These are phyloP conservation scores for Oryza brachyantha DNA, from an alignment of 176 grass and related monocot genomes.

Conservation along the genomic window DNA sequence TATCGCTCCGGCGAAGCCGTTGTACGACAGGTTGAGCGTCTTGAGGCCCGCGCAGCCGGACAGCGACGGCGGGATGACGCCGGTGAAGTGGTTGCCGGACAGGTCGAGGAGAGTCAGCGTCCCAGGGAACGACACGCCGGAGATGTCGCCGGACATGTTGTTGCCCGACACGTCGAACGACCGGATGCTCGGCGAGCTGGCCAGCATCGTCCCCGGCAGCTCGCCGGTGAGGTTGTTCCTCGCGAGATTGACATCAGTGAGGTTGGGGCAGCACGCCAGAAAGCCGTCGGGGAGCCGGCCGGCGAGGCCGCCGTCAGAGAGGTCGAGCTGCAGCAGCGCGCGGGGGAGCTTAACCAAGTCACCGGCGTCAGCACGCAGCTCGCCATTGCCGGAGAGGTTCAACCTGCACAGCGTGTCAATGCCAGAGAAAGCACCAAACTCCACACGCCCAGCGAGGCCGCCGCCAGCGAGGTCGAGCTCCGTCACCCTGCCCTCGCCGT, in stretches of 20 bases:
- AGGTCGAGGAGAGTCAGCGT: constrained; percentile 64
- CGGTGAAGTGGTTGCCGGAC: constrained; percentile 57
- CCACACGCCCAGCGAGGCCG: constrained; percentile 40
- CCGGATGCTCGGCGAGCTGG: constrained; percentile 36
- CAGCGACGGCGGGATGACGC: constrained; percentile 55
- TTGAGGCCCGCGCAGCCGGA: constrained; percentile 48
- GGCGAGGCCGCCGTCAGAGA: constrained; percentile 57
- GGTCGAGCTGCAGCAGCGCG: constrained; percentile 51
- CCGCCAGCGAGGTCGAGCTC: constrained; percentile 54
- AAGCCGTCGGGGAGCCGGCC: constrained; percentile 50
- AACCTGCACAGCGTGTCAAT: constrained; percentile 48
- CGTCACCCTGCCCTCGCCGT: constrained; percentile 47
- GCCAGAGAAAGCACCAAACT: constrained; percentile 38
- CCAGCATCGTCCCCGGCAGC: constrained; percentile 38
- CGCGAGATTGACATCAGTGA: constrained; percentile 52
- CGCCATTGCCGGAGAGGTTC: constrained; percentile 69
- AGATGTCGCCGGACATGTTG: constrained; percentile 72
- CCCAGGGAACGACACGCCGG: constrained; percentile 28
- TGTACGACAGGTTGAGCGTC: constrained; percentile 75
- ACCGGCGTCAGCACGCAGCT: constrained; percentile 39
- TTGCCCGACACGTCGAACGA: constrained; percentile 73
- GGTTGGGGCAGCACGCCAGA: constrained; percentile 51
- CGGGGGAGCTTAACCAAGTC: constrained; percentile 44
- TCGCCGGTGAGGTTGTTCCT: constrained; percentile 74
- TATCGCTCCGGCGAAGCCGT: constrained; percentile 54